These are phyloP conservation scores for Fraxinus sp. DNA, from an alignment of 305 asterid genomes.

Conservation along the genomic window DNA sequence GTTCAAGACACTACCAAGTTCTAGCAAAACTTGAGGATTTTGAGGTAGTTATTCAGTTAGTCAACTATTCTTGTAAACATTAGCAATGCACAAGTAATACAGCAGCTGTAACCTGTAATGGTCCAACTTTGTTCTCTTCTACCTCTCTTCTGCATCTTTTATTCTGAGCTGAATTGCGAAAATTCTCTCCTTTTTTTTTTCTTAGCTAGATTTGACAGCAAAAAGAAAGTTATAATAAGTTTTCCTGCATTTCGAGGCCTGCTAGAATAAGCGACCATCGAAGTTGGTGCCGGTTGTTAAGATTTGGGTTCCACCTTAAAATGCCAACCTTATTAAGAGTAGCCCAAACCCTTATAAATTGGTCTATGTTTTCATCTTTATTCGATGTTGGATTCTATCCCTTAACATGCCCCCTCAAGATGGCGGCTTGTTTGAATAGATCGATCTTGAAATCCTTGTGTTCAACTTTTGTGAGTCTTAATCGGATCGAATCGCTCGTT, in stretches of 20 bases:
- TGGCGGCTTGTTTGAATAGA: too few species aligned
- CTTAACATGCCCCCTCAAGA: too few species aligned
- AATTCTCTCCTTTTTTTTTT: not conserved
- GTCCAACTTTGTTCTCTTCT: not conserved
- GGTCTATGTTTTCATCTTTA: too few species aligned
- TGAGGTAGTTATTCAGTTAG: not conserved
- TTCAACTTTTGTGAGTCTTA: too few species aligned
- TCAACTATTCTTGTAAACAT: not conserved
- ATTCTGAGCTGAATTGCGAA: not conserved
- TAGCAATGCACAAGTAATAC: not conserved
- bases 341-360: too few species aligned
- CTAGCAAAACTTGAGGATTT: not conserved
- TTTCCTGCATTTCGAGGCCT: not conserved
- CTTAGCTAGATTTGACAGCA: not conserved
- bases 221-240: too few species aligned
- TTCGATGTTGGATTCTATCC: too few species aligned
- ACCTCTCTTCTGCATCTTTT: not conserved
- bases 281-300: not conserved
- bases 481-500: too few species aligned
- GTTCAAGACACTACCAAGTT: constrained; percentile 10
- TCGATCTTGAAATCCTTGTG: too few species aligned
- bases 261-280: not conserved
- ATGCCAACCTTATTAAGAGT: too few species aligned
- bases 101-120: not conserved
- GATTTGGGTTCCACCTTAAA: too few species aligned